These are phyloP conservation scores for Apiospora saccharicola DNA, from an alignment of 2,329 filamentous ascomycete genomes.

Conservation along the genomic window DNA sequence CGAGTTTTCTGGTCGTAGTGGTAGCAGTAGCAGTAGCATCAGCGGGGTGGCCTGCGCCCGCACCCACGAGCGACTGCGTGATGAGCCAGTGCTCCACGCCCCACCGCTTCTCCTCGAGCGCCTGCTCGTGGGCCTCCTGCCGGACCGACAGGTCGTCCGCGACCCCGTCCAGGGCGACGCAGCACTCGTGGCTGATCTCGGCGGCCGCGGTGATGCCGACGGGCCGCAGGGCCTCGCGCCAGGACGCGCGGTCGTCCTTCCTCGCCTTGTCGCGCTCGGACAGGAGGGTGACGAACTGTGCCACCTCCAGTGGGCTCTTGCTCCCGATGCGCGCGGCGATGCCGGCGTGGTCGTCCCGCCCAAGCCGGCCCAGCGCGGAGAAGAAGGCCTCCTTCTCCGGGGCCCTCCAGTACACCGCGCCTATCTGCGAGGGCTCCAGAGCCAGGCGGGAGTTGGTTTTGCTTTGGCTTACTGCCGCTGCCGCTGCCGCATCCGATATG, in stretches of 20 bases:
- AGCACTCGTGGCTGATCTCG: conserved; percentile 74
- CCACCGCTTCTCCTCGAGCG: conserved; percentile 66
- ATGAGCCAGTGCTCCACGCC: conserved; percentile 71
- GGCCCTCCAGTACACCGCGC: conserved; percentile 73
- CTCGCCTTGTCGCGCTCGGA: conserved; percentile 55
- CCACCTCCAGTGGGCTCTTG: conserved; percentile 79
- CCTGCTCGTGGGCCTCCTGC: conserved; percentile 69
- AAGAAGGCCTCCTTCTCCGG: conserved; percentile 78
- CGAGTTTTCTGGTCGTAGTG: conserved; percentile 32
- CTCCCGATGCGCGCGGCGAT: conserved; percentile 71
- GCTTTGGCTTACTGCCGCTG: conserved; percentile 24
- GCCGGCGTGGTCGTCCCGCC: conserved; percentile 65
- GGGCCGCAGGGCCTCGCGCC: conserved; percentile 50
- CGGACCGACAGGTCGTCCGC: conserved; percentile 71
- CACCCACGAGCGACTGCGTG: conserved; percentile 40
- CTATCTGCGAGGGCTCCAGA: conserved; percentile 64
- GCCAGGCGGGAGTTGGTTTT: not conserved
- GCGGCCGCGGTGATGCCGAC: conserved; percentile 73
- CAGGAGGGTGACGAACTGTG: conserved; percentile 72
- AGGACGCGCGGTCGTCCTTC: conserved; percentile 41
- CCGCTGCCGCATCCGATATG: conserved; percentile 57
- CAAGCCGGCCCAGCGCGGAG: conserved; percentile 67
- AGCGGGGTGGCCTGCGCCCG: not conserved
- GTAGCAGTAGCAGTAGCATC: conserved; percentile 29
- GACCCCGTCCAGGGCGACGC: conserved; percentile 69